Base-by-base conservation (phyloP, 768 basidiomycete species). In the Russula olivacea region DNA sequence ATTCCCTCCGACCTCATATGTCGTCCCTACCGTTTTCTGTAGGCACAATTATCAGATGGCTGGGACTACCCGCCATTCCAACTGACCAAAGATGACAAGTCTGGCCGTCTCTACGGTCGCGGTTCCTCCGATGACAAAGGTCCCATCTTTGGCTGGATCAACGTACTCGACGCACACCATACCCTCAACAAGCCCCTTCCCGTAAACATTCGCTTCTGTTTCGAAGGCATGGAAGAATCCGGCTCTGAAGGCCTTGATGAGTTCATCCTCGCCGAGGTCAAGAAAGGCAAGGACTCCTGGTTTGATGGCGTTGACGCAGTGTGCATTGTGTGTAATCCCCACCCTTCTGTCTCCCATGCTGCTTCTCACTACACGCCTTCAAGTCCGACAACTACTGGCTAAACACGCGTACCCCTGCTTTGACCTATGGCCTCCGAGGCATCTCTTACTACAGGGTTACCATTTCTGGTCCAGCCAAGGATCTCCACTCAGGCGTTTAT, bases 161-260 rank as follows among this genome's bases (percentile, higher is more conserved):
- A 94, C 70, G 87, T 93, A 49, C 79, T 97, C 50, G 87, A 96
- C 69, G 93, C 91, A 59, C 93, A 96, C 61, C 76, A 81, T 54
- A 76, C 85, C 60, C 81, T 82, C 40, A 78, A 82, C 25, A 77
- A 84, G 49, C 81, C 84, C 40, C 81, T 97, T 21, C 95, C 95
- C 1, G 91, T 98, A 30, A 97, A 98, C 72, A 75, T 98, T 59
- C 83, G 85, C 66, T 86, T 91, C 78, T 92, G 90, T 79, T 94
- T 98, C 69, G 96, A 98, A 73, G 95, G 91, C 4, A 98, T 97
- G 95, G 96, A 98, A 73, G 96, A 98, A 77, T 88, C 82, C 65
- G 95, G 94, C 6, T 91, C 88, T 47, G 90, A 91, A 68, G 93
- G 94, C 1, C 80, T 98, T 14, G 94, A 97, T 69, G 89, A 91